A percentile compares a stretch with the other conserved stretches of the same genome.
These are phyloP conservation scores for Apiospora pterosperma DNA, from an alignment of 2,329 filamentous ascomycete species.

Conservation along the genomic window DNA sequence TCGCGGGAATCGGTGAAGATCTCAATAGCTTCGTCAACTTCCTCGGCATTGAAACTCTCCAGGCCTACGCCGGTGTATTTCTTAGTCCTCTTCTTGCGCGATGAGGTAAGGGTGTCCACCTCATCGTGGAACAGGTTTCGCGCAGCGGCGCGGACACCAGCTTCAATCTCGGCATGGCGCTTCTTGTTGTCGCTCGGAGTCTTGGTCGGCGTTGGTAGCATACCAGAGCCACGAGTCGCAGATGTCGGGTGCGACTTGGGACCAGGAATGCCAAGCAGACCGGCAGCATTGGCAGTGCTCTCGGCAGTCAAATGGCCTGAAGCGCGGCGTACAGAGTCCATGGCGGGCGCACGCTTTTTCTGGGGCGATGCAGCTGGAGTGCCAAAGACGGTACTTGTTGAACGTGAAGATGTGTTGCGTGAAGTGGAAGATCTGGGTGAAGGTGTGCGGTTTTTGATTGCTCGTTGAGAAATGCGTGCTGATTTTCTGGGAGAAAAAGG, in stretches of 20 bases:
- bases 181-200: constrained; percentile 61
- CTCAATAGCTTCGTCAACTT: constrained; percentile 57
- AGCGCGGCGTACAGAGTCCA: constrained; percentile 45
- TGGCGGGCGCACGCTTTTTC: constrained; percentile 47
- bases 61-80: constrained; percentile 53
- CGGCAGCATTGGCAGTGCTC: constrained; percentile 38
- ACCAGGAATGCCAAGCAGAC: constrained; percentile 33
- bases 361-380: constrained; percentile 43
- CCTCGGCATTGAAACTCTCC: constrained; percentile 56
- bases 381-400: constrained; percentile 22
- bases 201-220: constrained; percentile 76
- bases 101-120: constrained; percentile 51
- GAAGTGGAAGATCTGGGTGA: constrained; percentile 39
- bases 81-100: constrained; percentile 55
- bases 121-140: constrained; percentile 61
- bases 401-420: constrained; percentile 23
- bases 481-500: constrained; percentile 72
- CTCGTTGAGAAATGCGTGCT: constrained; percentile 52
- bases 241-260: constrained; percentile 24
- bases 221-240: constrained; percentile 39
- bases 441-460: constrained; percentile 54
- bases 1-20: constrained; percentile 82
- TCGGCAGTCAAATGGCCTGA: constrained; percentile 41
- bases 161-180: constrained; percentile 45
- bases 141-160: constrained; percentile 51